Base-by-base conservation (phyloP, 2,329 filamentous ascomycete species). In the Fusarium sp. region DNA sequence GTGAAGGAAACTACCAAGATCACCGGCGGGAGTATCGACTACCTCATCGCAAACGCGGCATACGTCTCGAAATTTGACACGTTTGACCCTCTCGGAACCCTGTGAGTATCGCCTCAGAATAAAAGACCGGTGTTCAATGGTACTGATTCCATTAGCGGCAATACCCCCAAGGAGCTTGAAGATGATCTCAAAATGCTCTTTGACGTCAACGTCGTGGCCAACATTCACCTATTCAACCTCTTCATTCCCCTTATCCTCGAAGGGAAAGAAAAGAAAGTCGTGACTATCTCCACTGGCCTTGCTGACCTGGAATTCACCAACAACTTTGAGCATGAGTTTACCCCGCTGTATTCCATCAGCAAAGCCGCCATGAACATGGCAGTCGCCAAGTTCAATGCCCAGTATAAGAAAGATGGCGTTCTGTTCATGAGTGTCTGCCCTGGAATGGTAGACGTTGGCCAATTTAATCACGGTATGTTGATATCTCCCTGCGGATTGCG, bases 81-180 rank as follows among this genome's bases (percentile, higher is more conserved):
- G 0, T 49, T 49, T 7, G 46, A 49, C 8, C 21, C 21, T 4
- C n/a, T 49, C 1, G 46, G 46, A 49, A 2, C 11, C 1, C n/a
- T 49, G 46, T 49, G n/a, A 49, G 46, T 23, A 23, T 10, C 3
- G 1, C 3, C 16, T 11, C 2, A 7, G 5, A 3, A 6, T 3
- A 12, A 29, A 19, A 7, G 4, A 7, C 10, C 3, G 1, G 10
- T 23, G 15, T 14, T 1, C 7, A 49, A n/a, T 0, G 1, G 16
- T 33, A 4, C 46, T 49, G n/a, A 49, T 12, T 2, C 46, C 0
- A 3, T 2, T 1, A 49, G 46, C 0, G 46, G 27, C 1, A 49
- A 49, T 23, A 49, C n/a, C 0, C 46, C 46, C 1, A 49, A 19
- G 21, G 46, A 49, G n/a, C 29, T 49, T 0, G 46, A 49, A 49